Evolutionary conservation across 352 stramenopile genomes (phyloP).

Genomic region (Pythium aristosporum): DNA sequence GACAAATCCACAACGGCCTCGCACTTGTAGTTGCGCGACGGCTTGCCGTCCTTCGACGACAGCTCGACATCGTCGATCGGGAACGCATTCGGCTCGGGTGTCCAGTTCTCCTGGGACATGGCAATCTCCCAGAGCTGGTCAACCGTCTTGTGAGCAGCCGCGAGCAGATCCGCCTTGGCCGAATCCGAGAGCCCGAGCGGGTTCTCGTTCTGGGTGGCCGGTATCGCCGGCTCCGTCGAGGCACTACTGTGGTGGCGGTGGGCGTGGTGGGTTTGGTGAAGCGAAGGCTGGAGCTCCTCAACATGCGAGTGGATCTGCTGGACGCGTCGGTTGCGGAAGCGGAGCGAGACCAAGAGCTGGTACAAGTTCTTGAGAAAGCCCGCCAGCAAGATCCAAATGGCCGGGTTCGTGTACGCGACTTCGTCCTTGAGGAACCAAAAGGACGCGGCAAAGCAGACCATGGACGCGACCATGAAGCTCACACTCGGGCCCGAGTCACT

Average conservation of each 20-base stretch:
- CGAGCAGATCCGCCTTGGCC: constrained; percentile 44
- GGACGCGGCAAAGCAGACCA: constrained; percentile 54
- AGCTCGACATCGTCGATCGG: constrained; percentile 56
- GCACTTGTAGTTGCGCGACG: constrained; percentile 73
- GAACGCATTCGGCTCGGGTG: constrained; percentile 49
- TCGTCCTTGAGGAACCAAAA: constrained; percentile 86
- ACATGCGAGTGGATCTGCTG: constrained; percentile 14
- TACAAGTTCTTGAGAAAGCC: constrained; percentile 76
- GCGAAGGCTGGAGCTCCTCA: constrained; percentile 26
- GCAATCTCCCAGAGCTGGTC: constrained; percentile 60
- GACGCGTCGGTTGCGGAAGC: constrained; percentile 30
- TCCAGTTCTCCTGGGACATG: constrained; percentile 56
- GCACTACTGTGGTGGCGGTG: neutral
- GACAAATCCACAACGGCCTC: constrained; percentile 65
- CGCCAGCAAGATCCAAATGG: constrained; percentile 71
- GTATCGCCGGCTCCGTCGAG: neutral
- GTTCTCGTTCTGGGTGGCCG: constrained; percentile 4
- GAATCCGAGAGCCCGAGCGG: constrained; percentile 11
- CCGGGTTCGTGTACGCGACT: constrained; percentile 65
- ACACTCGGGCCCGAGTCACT: constrained; percentile 34
- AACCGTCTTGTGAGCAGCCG: constrained; percentile 40
- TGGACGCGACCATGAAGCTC: constrained; percentile 55
- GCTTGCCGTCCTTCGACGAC: constrained; percentile 73
- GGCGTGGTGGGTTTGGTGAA: neutral
- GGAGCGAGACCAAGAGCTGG: constrained; percentile 40